Conservation (phyloP, 2,329 filamentous ascomycete species). For the Diaporthe ilicicola region DNA sequence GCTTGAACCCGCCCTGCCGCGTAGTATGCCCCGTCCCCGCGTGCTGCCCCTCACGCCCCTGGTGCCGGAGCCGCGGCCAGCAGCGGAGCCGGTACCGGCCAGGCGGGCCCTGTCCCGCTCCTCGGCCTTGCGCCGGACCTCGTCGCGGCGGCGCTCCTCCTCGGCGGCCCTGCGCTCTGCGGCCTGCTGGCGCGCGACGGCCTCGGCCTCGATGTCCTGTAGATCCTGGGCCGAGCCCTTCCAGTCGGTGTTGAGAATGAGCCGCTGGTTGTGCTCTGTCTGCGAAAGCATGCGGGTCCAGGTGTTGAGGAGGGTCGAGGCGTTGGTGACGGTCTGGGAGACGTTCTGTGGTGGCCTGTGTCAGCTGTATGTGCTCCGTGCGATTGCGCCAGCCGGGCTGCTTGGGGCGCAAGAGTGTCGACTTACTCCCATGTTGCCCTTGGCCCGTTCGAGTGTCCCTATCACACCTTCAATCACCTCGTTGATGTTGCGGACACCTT, state of each 20-base stretch:
- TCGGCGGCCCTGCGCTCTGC: constrained; percentile 80
- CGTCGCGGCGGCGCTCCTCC: constrained; percentile 80
- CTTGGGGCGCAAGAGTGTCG: not conserved
- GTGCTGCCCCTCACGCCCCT: constrained; percentile 30
- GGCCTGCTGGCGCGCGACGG: constrained; percentile 75
- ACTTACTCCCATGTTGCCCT: constrained; percentile 78
- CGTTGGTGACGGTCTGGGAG: constrained; percentile 83
- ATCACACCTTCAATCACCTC: constrained; percentile 83
- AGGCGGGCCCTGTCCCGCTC: constrained; percentile 64
- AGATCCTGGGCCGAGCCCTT: constrained; percentile 88
- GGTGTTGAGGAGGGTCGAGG: constrained; percentile 88
- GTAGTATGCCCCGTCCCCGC: constrained; percentile 33
- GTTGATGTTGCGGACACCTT: constrained; percentile 87
- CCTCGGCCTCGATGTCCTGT: constrained; percentile 85
- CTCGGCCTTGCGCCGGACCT: constrained; percentile 69
- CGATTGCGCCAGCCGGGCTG: not conserved
- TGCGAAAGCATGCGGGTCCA: constrained; percentile 97
- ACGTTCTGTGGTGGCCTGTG: constrained; percentile 70
- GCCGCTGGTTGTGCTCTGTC: constrained; percentile 94
- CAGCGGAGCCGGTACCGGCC: constrained; percentile 38
- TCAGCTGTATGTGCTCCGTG: not conserved
- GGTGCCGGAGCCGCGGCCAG: constrained; percentile 25
- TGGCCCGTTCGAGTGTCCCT: constrained; percentile 74
- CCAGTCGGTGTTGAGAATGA: constrained; percentile 90
- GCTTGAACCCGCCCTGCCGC: constrained; percentile 23